Percentiles rank a stretch among this genome's conserved stretches.
Evolutionary conservation across 2,329 filamentous ascomycete species (phyloP).

Genomic region (Dactylellina sp.): DNA sequence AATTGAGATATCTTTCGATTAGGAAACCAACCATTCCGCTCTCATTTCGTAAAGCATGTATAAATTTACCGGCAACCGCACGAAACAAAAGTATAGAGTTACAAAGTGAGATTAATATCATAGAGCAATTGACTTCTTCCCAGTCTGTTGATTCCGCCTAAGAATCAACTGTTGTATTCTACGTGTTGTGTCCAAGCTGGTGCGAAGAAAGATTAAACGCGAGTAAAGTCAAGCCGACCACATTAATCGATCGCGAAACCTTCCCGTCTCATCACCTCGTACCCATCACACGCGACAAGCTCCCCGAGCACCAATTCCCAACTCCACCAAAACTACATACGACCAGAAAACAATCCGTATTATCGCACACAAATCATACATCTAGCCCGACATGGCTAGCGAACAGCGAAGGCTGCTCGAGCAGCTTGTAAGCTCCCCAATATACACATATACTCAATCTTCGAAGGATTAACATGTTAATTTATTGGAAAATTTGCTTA

Average conservation of each 20-base stretch:
- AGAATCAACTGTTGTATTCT: neutral
- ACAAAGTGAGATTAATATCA: no score
- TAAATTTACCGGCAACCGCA: no score
- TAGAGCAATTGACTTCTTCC: no score
- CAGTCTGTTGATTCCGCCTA: no score
- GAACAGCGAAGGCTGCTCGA: conserved; percentile 99
- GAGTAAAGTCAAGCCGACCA: neutral
- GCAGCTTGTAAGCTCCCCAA: conserved; percentile 73
- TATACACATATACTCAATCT: neutral
- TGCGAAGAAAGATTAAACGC: conserved; percentile 1
- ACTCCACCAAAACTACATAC: neutral
- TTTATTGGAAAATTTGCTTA: conserved; percentile 14
- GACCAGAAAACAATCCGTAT: conserved; percentile 1
- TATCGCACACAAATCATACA: neutral
- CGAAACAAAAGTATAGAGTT: no score
- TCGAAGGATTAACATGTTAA: neutral
- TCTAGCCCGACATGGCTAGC: conserved; percentile 35
- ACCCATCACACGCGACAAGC: conserved; percentile 14
- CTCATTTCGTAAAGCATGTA: no score
- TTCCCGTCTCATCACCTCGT: neutral
- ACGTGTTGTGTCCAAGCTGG: neutral
- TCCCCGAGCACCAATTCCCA: neutral
- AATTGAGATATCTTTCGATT: no score
- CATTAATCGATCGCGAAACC: neutral
- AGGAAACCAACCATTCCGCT: no score